Base-by-base conservation (phyloP, 305 asterid species). In the Fraxinus floribunda region DNA sequence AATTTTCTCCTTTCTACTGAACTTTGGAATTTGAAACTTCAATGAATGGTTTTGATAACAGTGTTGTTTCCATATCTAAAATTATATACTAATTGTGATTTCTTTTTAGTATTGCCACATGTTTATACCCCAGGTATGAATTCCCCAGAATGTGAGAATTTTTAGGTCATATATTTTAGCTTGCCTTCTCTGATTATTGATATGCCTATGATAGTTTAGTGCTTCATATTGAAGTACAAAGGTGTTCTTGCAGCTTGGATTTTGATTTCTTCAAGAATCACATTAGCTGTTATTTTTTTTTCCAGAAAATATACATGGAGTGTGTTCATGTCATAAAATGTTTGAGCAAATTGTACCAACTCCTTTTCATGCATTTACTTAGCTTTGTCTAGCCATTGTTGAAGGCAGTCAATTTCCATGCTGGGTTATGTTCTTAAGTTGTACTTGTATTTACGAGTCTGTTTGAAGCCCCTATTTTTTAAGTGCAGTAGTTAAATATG, bases 1-100 rank as follows among this genome's bases (percentile, higher is more conserved):
- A 57, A 16, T 84, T 64, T 62, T 29, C 41, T 83, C 66, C 11
- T 80, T 76, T 75, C 76, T 76, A 80, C 36, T 76, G 86, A 49
- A 80, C 26, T 75, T 46, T 57, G 66, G 75, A 76, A 66, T n/a
- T 73, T 83, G 52, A 5, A 70, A 7, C 60, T 57, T 57, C 68
- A n/a, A n/a, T n/a, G 4, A 55, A n/a, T 55, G 24, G 64, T n/a
- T 16, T 6, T 55, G 64, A 16, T 55, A 55, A n/a, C 64, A 55
- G 64, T 55, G 24, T 55, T 55, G 24, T n/a, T 55, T 16, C 64
- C 64, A 52, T 52, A 3, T 16, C 22, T 16, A 52, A 4, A 16
- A 52, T 16, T 15, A 8, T 55, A n/a, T 55, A 55, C 66, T 4
- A n/a, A 1, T 13, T 46, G 57, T 46, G 13, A 46, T 46, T 13